Conservation (phyloP, 23 red algal genomes). For the Gracilaria gracilis region DNA sequence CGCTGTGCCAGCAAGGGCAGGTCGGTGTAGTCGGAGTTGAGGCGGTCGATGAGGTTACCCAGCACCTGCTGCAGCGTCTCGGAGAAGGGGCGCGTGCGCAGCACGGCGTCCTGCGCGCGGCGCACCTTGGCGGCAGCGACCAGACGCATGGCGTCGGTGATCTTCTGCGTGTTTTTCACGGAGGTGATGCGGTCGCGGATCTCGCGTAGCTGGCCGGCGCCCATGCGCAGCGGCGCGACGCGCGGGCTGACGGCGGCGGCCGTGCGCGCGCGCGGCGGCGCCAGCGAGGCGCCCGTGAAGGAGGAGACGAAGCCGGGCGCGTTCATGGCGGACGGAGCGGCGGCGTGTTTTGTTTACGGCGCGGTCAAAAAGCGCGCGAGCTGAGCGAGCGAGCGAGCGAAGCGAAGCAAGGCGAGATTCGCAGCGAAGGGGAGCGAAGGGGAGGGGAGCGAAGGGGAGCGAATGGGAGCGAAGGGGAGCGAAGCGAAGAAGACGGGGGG, state of each 20-base stretch:
- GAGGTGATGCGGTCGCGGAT: slow-evolving; percentile 86
- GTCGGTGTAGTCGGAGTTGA: slow-evolving; percentile 87
- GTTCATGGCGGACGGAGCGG: slow-evolving; percentile 5
- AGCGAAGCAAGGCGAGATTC: too few species aligned
- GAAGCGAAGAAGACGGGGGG: too few species aligned
- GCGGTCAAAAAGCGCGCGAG: too few species aligned
- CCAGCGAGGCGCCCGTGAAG: slow-evolving; percentile 54
- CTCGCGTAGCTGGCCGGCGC: slow-evolving; percentile 77
- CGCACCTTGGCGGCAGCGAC: slow-evolving; percentile 99
- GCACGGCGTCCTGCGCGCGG: slow-evolving; percentile 97
- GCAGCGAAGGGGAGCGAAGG: not conserved
- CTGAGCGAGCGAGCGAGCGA: too few species aligned
- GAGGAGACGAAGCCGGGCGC: slow-evolving; percentile 58
- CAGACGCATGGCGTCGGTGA: slow-evolving; percentile 98
- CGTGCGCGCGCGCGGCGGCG: slow-evolving; percentile 8
- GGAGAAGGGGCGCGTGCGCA: slow-evolving; percentile 96
- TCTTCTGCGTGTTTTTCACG: slow-evolving; percentile 99
- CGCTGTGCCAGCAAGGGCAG: slow-evolving; percentile 90
- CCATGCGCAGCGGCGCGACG: slow-evolving; percentile 48
- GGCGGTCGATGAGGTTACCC: slow-evolving; percentile 87
- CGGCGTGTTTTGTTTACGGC: too few species aligned
- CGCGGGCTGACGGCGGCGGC: slow-evolving; percentile 27
- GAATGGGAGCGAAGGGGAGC: too few species aligned
- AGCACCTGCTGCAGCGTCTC: slow-evolving; percentile 99
- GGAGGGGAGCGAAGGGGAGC: too few species aligned